Base-by-base conservation (phyloP, 1,284 basidiomycete species). In the Pisolithus thermaeus region DNA sequence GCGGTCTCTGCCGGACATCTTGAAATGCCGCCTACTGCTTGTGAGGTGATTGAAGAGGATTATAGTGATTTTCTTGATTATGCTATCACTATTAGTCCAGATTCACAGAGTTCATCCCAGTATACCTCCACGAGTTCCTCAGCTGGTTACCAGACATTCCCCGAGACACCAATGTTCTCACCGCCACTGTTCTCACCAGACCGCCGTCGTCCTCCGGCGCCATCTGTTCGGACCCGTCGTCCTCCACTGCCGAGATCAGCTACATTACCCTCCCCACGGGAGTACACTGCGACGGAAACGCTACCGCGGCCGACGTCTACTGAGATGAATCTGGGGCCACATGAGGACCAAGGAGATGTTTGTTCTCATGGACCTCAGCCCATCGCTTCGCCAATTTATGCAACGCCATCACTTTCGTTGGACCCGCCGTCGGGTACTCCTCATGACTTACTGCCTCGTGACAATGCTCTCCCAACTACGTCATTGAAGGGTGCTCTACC, bases 111-210 rank as follows among this genome's bases (percentile, higher is more conserved):
- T 14, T 62, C 63, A 4, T 58, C 55, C 45, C 46, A 55, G 38
- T 36, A 55, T n/a, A 49, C 23, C 41, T 41, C 32, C 8, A 51
- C 58, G 40, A 51, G 54, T 18, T 46, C 47, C 32, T 70, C 68
- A 4, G 65, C 63, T 25, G 67, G 64, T 39, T 65, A 66, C 38
- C 81, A 82, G 62, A 80, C 79, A 22, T 83, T 83, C 61, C 81
- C 81, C 0, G 81, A 83, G 62, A 83, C 81, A 9, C 81, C 81
- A 3, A 70, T 69, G 48, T 68, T 68, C 16, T 79, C 78, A 62
- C 78, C 77, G 22, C 79, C 80, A 3, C 58, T 74, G 46, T 75
- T 69, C 61, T 71, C 77, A 2, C 60, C 73, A 3, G 61, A 50
- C n/a, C 52, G 48, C 52, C 11, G 47, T 4, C 38, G 37, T n/a